Percentiles rank a stretch among this genome's conserved stretches.
phyloP scores from a whole-genome alignment of 2,329 filamentous ascomycete genomes.

The Fusarium pseudoanthophilum region DNA sequence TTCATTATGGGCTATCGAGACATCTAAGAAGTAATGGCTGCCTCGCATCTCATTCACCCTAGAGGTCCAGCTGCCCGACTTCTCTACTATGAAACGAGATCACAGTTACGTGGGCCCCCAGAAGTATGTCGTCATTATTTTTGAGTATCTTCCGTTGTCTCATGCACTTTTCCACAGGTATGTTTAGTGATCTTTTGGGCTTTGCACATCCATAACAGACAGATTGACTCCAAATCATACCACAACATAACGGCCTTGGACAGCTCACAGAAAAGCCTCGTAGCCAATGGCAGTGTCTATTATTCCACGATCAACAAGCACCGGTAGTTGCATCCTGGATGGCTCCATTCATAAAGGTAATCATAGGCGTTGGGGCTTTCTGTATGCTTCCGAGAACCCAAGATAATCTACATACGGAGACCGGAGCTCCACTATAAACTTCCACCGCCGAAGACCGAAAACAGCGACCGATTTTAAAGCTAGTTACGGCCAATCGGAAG shows the following conservation, averaged over 20 bases:
- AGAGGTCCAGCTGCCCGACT: fast-evolving
- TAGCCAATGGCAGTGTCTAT: too few relatives aligned
- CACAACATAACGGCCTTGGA: fast-evolving
- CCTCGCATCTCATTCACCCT: neutral
- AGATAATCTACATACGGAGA: neutral
- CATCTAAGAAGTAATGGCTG: too few relatives aligned
- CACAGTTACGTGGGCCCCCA: fast-evolving
- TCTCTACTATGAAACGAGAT: neutral
- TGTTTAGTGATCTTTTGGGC: too few relatives aligned
- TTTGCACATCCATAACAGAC: fast-evolving
- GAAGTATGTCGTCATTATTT: fast-evolving
- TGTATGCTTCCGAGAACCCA: neutral
- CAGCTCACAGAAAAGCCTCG: neutral
- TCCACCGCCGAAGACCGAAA: neutral
- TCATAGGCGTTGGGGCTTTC: too few relatives aligned
- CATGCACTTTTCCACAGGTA: fast-evolving
- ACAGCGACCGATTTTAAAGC: too few relatives aligned
- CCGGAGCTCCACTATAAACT: neutral
- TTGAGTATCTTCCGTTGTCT: neutral
- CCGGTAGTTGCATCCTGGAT: too few relatives aligned
- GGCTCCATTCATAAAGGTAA: neutral
- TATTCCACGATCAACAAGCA: neutral
- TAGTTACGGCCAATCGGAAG: too few relatives aligned
- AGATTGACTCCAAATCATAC: fast-evolving
- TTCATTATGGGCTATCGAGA: fast-evolving